Evolutionary conservation across 176 grass and related monocot species (phyloP), one percentile per base, ranked within the genome.

Genomic region (Guadua angustifolia): DNA sequence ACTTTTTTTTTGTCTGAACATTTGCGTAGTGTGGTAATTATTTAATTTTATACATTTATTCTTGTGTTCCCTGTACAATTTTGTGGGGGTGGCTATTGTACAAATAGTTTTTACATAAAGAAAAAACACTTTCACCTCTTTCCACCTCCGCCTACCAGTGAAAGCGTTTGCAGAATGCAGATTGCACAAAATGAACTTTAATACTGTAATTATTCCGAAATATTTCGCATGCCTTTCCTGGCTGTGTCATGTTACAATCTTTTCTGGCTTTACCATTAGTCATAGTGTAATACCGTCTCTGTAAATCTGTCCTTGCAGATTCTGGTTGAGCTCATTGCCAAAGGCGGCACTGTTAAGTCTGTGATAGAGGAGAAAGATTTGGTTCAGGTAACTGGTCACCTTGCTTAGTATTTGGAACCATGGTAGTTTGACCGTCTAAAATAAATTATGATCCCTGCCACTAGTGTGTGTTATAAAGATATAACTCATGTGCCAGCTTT

Each of bases 291-390:
- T 64, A 61, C 18, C 9, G 5, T 71, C 46, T 79, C 26, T 33
- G 42, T 69, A 40, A 53, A 64, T 78, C 15, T 88, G 36, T 82
- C 19, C 42, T 58, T 91, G 26, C 72, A 98, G 93, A 93, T 98
- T 85, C 46, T 98, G 50, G 45, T 84, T 71, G 96, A 95, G 45
- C 91, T 95, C 64, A 88, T 94, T 72, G 78, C 87, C 9, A 95
- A 98, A 89, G 93, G 96, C 2, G 89, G 91, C 64, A 98, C 91
- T 13, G 93, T 98, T 5, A 89, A 94, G 68, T 85, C 64, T 83
- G 67, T 95, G 79, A 98, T 98, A 85, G 72, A 94, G 81, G 93
- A 98, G 77, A 93, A 92, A 69, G 96, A 95, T 94, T 85, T 98
- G 42, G 89, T 98, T 90, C 96, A 98, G 96, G 91, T 94, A 88